These are phyloP conservation scores for Begonia masoniana DNA, from an alignment of 306 rosid species.

Conservation along the genomic window DNA sequence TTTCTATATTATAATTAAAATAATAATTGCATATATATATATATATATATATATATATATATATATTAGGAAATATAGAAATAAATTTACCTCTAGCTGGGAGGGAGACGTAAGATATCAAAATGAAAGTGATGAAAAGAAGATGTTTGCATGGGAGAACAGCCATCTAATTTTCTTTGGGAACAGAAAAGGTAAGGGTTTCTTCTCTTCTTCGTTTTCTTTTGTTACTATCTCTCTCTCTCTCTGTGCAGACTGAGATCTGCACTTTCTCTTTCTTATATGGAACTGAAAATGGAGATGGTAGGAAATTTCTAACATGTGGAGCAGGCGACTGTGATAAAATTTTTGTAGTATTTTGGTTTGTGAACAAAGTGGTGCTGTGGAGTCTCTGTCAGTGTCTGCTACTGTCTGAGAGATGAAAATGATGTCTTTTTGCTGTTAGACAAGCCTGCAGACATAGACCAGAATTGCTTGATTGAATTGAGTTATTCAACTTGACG, in stretches of 20 bases:
- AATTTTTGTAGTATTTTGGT: constrained; percentile 11
- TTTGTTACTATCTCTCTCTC: not conserved
- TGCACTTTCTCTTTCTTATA: constrained; percentile 16
- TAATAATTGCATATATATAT: not conserved
- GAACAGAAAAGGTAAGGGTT: not conserved
- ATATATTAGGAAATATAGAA: not conserved
- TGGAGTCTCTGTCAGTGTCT: constrained; percentile 58
- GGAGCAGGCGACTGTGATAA: constrained; percentile 12
- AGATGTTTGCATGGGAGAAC: constrained; percentile 26
- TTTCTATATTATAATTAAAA: too few relatives aligned
- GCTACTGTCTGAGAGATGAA: constrained; percentile 25
- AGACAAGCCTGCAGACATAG: not conserved
- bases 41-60: too few relatives aligned
- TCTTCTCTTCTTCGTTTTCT: not conserved
- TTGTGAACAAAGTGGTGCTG: constrained; percentile 22
- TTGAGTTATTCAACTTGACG: too few relatives aligned
- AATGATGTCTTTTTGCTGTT: constrained; percentile 7
- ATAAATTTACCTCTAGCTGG: constrained; percentile 42
- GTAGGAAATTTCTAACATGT: constrained; percentile 12
- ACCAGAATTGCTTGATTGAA: not conserved
- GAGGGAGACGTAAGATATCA: constrained; percentile 38
- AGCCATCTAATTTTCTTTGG: not conserved
- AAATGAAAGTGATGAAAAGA: constrained; percentile 29
- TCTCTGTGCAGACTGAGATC: not conserved
- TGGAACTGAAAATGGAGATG: constrained; percentile 13